Base-by-base conservation (phyloP, 2,329 filamentous ascomycete species). In the Colletotrichum magnum region DNA sequence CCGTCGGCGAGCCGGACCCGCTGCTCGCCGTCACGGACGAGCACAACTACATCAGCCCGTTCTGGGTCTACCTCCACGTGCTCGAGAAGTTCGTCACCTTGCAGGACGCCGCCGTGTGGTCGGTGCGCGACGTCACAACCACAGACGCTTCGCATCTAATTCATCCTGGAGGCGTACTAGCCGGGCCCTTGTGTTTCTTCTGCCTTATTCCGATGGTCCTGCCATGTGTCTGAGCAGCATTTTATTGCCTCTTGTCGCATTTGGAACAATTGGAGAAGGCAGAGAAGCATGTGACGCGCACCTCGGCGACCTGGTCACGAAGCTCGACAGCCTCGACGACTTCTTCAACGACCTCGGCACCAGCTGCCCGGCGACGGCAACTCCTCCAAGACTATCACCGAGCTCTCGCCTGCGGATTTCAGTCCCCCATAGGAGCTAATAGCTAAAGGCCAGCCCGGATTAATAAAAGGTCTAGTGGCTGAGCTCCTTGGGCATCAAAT, bases 251-350 rank as follows among this genome's bases (percentile, higher is more conserved):
- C 21, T 1, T 24, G 21, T 24, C 21, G 21, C 21, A 24, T 24
- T 24, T 24, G 21, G 21, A 24, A 24, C 3, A 24, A 24, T 24
- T 24, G 2, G 21, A 24, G 21, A 24, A 24, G 21, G 21, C 21
- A 24, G 21, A 24, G 21, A 24, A 24, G 21, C 21, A 24, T 24
- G 21, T 24, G 92, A 94, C 54, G 88, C 87, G 51, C 92, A 93
- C 66, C 92, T 94, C 76, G 93, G 92, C 47, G 95, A 98, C 74
- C 86, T 98, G 9, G 92, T 97, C 13, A 89, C 90, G 70, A 94
- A 93, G 77, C 83, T 95, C 3, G 92, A 94, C 75, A 94, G 92
- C 71, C 81, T 95, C 2, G 93, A 95, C 74, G 93, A 94, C 76
- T 94, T 95, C 80, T 95, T 95, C 72, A 92, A 94, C 72, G 92